These are phyloP conservation scores for Yamadazyma ubonensis DNA, from an alignment of 805 yeast species.

Conservation along the genomic window DNA sequence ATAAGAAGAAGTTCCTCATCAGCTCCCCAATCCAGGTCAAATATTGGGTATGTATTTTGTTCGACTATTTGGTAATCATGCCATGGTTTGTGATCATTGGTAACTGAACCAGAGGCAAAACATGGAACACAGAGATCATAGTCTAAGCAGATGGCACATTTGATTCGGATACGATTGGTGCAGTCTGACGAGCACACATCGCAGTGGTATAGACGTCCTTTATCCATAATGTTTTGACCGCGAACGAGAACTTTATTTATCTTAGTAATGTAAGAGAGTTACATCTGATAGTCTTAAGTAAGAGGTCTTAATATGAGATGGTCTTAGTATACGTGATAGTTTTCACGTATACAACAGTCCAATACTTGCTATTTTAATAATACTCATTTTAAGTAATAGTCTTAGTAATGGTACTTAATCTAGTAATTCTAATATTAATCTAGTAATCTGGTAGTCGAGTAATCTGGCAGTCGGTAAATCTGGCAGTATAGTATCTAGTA, in stretches of 20 bases:
- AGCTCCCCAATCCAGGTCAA: constrained; percentile 94
- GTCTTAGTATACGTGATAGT: too few species aligned
- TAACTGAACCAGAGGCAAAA: constrained; percentile 76
- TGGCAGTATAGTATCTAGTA: too few species aligned
- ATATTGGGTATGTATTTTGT: constrained; percentile 92
- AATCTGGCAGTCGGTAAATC: too few species aligned
- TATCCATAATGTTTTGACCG: constrained; percentile 30
- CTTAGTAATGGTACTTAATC: too few species aligned
- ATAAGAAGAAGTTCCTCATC: constrained; percentile 89
- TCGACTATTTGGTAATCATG: constrained; percentile 92
- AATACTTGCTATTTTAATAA: too few species aligned
- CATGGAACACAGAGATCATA: constrained; percentile 98
- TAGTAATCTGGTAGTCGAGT: too few species aligned
- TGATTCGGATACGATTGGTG: constrained; percentile 83
- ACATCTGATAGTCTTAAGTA: too few species aligned
- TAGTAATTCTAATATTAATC: too few species aligned
- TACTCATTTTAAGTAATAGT: too few species aligned
- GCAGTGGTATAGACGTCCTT: constrained; percentile 65
- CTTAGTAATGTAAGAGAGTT: too few species aligned
- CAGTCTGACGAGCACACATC: constrained; percentile 97
- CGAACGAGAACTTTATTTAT: not conserved
- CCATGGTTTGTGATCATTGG: constrained; percentile 89
- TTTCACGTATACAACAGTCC: too few species aligned
- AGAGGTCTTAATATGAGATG: too few species aligned
- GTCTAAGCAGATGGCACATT: constrained; percentile 90